phyloP scores from a whole-genome alignment of 2,329 filamentous ascomycete genomes.

The Penicillium sp. region DNA sequence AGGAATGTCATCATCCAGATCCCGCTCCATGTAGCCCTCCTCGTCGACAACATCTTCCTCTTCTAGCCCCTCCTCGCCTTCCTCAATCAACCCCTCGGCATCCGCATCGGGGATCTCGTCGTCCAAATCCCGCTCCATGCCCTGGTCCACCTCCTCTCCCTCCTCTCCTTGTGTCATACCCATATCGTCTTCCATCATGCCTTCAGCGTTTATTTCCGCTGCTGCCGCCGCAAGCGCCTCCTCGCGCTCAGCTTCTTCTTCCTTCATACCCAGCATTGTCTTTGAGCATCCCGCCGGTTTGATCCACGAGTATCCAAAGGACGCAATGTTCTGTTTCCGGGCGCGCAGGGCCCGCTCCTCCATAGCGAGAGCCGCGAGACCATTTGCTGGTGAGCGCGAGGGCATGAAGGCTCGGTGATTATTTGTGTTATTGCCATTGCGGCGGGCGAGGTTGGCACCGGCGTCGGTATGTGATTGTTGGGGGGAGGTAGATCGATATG shows the following conservation, averaged over 20 bases:
- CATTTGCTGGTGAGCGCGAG: slow-evolving; percentile 56
- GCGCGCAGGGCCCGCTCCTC: slow-evolving; percentile 77
- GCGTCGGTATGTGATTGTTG: slow-evolving; percentile 21
- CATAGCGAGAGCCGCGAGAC: slow-evolving; percentile 67
- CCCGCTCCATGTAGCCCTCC: slow-evolving; percentile 53
- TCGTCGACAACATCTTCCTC: slow-evolving; percentile 56
- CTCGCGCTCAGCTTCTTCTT: slow-evolving; percentile 84
- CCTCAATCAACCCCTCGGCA: slow-evolving; percentile 38
- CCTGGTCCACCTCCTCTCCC: slow-evolving; percentile 40
- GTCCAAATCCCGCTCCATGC: slow-evolving; percentile 46
- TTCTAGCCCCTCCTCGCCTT: slow-evolving; percentile 42
- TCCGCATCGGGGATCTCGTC: slow-evolving; percentile 48
- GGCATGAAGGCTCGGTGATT: slow-evolving; percentile 35
- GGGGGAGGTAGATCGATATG: slow-evolving; percentile 42
- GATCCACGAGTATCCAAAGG: slow-evolving; percentile 88
- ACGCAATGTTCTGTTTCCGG: slow-evolving; percentile 77
- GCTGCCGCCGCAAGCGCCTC: slow-evolving; percentile 77
- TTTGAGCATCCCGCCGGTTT: slow-evolving; percentile 84
- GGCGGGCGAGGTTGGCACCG: slow-evolving; percentile 33
- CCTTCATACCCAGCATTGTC: slow-evolving; percentile 83
- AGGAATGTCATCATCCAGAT: slow-evolving; percentile 73
- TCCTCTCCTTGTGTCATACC: slow-evolving; percentile 24
- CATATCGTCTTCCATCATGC: slow-evolving; percentile 40
- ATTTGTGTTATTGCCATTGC: slow-evolving; percentile 24
- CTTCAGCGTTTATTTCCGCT: slow-evolving; percentile 62